Percentiles rank a stretch among this genome's conserved stretches.
Conservation (phyloP, 1,284 basidiomycete genomes). For the Cryptococcus amylolentus region DNA sequence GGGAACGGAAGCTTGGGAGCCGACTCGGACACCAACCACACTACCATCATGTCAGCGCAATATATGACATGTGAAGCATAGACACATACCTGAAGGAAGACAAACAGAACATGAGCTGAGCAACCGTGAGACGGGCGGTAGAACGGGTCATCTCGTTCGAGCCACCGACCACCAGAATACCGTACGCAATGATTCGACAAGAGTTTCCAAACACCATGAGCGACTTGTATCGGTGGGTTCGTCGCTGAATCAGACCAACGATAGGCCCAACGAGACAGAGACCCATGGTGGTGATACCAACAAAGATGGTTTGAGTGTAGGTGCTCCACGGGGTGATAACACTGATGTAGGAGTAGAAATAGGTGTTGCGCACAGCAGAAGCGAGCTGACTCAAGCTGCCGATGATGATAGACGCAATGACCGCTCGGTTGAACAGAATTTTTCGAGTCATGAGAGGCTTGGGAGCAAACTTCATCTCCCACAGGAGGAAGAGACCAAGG, state of each 20-base stretch:
- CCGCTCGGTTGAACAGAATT: slow-evolving; percentile 43
- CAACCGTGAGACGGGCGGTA: neutral
- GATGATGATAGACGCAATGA: slow-evolving; percentile 26
- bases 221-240: no score
- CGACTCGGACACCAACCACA: slow-evolving; percentile 40
- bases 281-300: no score
- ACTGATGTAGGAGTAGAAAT: slow-evolving; percentile 42
- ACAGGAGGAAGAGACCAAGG: slow-evolving; percentile 36
- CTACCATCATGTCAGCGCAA: slow-evolving; percentile 9
- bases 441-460: slow-evolving; percentile 42
- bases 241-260: no score
- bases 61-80: neutral
- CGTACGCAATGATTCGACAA: no score
- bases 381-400: slow-evolving; percentile 40
- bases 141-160: no score
- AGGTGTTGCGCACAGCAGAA: slow-evolving; percentile 31
- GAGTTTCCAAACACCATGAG: no score
- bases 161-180: no score
- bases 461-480: slow-evolving; percentile 21
- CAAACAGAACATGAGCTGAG: slow-evolving; percentile 3
- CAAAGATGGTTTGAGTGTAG: no score
- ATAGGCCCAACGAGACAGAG: no score
- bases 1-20: slow-evolving; percentile 41
- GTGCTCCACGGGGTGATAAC: slow-evolving; percentile 22
- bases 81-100: slow-evolving; percentile 1